These are phyloP conservation scores for Entelexis paramagnoliae DNA, from an alignment of 1,139 yeast genomes.

Conservation along the genomic window DNA sequence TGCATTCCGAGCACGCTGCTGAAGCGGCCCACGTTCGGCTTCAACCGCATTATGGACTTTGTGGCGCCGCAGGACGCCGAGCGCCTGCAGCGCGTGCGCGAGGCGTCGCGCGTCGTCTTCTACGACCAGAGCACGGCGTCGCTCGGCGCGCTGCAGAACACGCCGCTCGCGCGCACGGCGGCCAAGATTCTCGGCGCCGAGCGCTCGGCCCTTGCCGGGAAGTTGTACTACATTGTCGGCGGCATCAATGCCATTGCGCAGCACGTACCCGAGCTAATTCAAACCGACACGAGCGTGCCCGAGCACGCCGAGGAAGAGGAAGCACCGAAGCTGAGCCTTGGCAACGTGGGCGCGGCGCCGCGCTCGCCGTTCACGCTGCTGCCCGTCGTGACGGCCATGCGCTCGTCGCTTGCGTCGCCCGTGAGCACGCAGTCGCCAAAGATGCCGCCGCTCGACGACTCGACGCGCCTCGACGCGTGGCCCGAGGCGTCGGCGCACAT, in stretches of 20 bases:
- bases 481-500: constrained; percentile 12
- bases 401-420: constrained; percentile 12
- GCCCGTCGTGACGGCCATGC: constrained; percentile 16
- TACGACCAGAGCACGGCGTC: constrained; percentile 39
- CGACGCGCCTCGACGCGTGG: constrained; percentile 10
- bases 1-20: constrained; percentile 71
- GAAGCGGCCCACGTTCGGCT: constrained; percentile 54
- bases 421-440: constrained; percentile 9
- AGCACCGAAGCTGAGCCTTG: constrained; percentile 12
- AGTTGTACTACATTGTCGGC: constrained; percentile 20
- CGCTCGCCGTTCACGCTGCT: constrained; percentile 18
- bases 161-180: constrained; percentile 20
- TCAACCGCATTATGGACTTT: constrained; percentile 48
- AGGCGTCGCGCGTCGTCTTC: constrained; percentile 36
- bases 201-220: not conserved
- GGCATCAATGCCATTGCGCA: constrained; percentile 17
- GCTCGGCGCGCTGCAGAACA: constrained; percentile 7
- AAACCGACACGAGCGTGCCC: constrained; percentile 10
- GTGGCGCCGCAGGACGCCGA: constrained; percentile 36
- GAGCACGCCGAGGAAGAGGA: constrained; percentile 5
- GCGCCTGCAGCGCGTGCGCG: constrained; percentile 26
- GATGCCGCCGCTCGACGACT: constrained; percentile 17
- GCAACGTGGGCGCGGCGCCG: constrained; percentile 14
- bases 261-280: constrained; percentile 11
- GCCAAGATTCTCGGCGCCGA: constrained; percentile 16